Base-by-base conservation (phyloP, 192 early-diverging fungal genomes). In the Chytriomyces sp. region DNA sequence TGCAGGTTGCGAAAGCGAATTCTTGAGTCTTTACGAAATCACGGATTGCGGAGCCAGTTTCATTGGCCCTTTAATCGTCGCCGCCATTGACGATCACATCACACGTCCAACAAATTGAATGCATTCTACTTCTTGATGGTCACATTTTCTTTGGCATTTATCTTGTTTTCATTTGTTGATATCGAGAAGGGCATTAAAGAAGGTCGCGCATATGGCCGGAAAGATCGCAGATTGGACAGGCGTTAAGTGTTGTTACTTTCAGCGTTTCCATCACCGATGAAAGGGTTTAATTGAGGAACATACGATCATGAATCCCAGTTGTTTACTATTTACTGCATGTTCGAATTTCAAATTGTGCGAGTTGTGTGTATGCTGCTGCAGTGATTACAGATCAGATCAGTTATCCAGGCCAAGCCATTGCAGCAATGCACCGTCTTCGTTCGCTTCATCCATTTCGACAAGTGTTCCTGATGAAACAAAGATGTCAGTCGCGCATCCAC, bases 61-160 rank as follows among this genome's bases (percentile, higher is more conserved):
- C 88, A 79, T 93, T 49, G 92, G 92, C 5, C 91, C 92, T 0
- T 75, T 93, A 26, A 83, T 93, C 43, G 89, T 90, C 8, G 91
- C 84, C 10, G 86, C 86, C 16, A 92, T 93, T 64, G 85, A 81
- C 24, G 81, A 83, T 4, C 24, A n/a, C n/a, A n/a, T n/a, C n/a
- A 57, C 24, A 83, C 87, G 6, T 77, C 82, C 61, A 86, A 89
- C 70, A 76, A 88, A 44, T 84, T 88, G 18, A 83, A 86, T 69
- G 82, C 84, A 9, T 92, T 88, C 68, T 76, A 82, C 2, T 91
- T 92, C 73, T 80, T 91, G 5, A 28, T 28, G 23, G 47, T 50
- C 23, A 18, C 20, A 26, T 50, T 71, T 57, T 13, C 24, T 57
- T 7, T 71, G 9, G 48, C 44, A 20, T 18, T 71, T 9, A 8